Evolutionary conservation across 1,139 yeast genomes (phyloP).

Genomic region (Saccharomyces hybrid): DNA sequence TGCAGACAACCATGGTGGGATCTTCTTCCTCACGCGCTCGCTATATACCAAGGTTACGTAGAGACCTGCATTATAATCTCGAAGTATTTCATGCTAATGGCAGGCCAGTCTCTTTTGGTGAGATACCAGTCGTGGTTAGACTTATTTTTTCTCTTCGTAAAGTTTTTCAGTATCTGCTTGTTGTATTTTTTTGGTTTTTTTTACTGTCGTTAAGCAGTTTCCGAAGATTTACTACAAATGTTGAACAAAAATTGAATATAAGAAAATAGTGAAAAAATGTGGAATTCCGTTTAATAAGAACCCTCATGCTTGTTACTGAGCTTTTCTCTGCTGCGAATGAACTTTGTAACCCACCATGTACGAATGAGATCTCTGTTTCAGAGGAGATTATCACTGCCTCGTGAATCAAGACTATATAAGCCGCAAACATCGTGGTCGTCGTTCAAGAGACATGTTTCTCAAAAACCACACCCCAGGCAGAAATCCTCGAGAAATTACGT

Average conservation of each 20-base stretch:
- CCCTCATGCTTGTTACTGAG: background rate
- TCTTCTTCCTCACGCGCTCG: no score
- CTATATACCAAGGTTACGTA: no score
- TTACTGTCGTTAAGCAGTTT: background rate
- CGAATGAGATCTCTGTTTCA: background rate
- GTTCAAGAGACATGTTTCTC: conserved; percentile 3
- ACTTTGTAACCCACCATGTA: background rate
- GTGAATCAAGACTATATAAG: background rate
- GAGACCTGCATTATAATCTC: no score
- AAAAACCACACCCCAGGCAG: background rate
- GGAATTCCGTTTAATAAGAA: no score
- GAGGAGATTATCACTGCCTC: background rate
- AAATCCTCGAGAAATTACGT: conserved; percentile 12
- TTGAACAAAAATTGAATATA: background rate
- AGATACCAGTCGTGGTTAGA: no score
- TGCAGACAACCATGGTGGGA: no score
- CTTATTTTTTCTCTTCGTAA: no score
- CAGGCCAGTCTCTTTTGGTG: no score
- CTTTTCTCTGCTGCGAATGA: background rate
- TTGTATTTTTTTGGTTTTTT: background rate
- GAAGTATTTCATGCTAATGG: no score
- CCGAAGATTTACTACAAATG: background rate
- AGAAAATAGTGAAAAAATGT: no score
- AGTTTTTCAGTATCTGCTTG: no score
- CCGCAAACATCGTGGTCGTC: background rate